Conservation (phyloP, 2,329 filamentous ascomycete genomes). For the Fusarium sp. region DNA sequence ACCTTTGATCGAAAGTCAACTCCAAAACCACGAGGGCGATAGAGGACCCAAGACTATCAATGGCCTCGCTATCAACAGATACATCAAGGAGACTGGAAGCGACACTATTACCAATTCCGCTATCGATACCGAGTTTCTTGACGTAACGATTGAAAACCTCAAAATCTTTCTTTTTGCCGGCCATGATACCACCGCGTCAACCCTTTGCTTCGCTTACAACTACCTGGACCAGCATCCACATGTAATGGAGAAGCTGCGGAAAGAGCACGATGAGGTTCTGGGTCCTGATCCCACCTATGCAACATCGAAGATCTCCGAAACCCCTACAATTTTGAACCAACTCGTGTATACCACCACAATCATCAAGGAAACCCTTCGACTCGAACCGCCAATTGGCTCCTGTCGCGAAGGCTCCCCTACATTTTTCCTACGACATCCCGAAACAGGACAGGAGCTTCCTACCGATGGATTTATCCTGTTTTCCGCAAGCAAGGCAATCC, state of each 20-base stretch:
- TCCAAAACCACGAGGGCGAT: not conserved
- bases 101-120: fast-evolving
- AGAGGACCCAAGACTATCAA: not conserved
- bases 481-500: not conserved
- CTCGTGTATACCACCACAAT: slow-evolving; percentile 4
- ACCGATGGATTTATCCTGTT: slow-evolving; percentile 9
- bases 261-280: not conserved
- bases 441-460: not conserved
- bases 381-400: not conserved
- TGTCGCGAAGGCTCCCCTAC: not conserved
- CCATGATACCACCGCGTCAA: slow-evolving; percentile 8
- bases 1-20: not conserved
- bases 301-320: not conserved
- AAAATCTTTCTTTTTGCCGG: slow-evolving; percentile 18
- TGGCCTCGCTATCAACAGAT: not conserved
- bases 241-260: not conserved
- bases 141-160: not conserved
- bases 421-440: not conserved
- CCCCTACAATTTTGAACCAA: not conserved
- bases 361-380: slow-evolving; percentile 8
- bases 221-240: not conserved
- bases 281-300: not conserved
- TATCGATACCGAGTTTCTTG: not conserved
- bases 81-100: not conserved
- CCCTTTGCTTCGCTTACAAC: slow-evolving; percentile 1